Evolutionary conservation across 768 basidiomycete genomes (phyloP), one percentile per base, ranked within the genome.

Genomic region (Lentinula aciculospora): DNA sequence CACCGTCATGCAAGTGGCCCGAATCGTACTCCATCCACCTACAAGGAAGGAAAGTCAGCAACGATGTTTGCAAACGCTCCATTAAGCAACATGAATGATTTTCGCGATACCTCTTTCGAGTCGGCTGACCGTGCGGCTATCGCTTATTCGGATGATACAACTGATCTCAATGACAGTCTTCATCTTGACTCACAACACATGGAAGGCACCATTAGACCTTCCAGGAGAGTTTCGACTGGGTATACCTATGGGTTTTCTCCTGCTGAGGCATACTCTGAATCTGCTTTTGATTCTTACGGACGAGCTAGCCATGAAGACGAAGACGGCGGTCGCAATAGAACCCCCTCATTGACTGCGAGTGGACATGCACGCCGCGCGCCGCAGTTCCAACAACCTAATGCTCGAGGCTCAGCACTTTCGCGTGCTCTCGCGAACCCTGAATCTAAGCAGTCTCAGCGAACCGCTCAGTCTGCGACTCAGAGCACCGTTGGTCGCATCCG

Each of bases 231-330:
- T 9, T 57, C 46, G 13, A 47, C 10, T 39, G 58, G 57, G n/a
- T 58, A 63, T 50, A 63, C 49, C 13, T 62, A 61, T 50, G 60
- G 57, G 10, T 58, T 53, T 12, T 39, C 49, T 13, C 39, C 46
- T 32, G n/a, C 37, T 40, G 60, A 36, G 17, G 25, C 42, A 21
- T 9, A 25, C 6, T 12, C 7, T 21, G 21, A 23, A 19, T 19
- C 21, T 23, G 1, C 37, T n/a, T 15, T 23, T 19, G 21, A 6
- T 9, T n/a, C 4, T 23, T 9, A 6, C 7, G 19, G 17, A 23
- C 42, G 42, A 25, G 21, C 25, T 23, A 19, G 44, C 15, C 23
- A 15, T 19, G 27, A n/a, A 4, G 12, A 25, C 21, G 17, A 28
- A 19, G 55, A 56, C 2, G 44, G 9, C 13, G 37, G 4, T 15